Evolutionary conservation across 192 early-diverging fungal species (phyloP), one percentile per base, ranked within the genome.

Genomic region (Coemansia sp.): DNA sequence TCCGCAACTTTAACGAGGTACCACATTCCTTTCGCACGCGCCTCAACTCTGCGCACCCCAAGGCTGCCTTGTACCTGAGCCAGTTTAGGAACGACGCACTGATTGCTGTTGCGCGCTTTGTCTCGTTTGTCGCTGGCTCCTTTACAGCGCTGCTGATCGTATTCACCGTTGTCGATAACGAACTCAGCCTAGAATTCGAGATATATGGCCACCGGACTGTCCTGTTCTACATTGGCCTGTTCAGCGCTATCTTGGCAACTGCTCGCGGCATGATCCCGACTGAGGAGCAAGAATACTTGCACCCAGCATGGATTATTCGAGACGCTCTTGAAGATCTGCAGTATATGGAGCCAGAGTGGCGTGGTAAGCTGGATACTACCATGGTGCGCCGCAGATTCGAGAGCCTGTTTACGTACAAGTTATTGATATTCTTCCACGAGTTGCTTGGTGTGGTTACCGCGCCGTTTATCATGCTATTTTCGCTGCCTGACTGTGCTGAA

Each of bases 1-100:
- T 98, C 66, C 89, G 97, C 59, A 95, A 98, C 81, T 98, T 98
- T 70, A 98, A 99, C 78, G 98, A 99, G 73, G 85, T 98, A 19
- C 94, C 96, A 1, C 95, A 99, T 75, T 64, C 92, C 19, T 96
- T 98, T 72, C 76, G 90, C 36, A 73, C 75, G 27, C 89, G 98
- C 13, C 76, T 98, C 19, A 88, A 89, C 64, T 62, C 86, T 0
- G 93, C 91, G 27, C 88, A 94, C 73, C 85, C 86, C 11, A 72
- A 85, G 50, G 95, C 97, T 0, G 88, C 86, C 36, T 78, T 88
- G 67, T 99, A 99, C 75, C 79, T 98, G 46, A 77, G 88, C 42
- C 95, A 97, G 80, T 98, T 98, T 63, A 93, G 94, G 0, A 93
- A 95, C 48, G 89, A 91, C 48, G 89, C 92, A 45, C 81, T 91